A percentile compares a stretch with the other conserved stretches of the same genome.
phyloP scores from a whole-genome alignment of 208 protist genomes.

The Crithidia fasciculata region DNA sequence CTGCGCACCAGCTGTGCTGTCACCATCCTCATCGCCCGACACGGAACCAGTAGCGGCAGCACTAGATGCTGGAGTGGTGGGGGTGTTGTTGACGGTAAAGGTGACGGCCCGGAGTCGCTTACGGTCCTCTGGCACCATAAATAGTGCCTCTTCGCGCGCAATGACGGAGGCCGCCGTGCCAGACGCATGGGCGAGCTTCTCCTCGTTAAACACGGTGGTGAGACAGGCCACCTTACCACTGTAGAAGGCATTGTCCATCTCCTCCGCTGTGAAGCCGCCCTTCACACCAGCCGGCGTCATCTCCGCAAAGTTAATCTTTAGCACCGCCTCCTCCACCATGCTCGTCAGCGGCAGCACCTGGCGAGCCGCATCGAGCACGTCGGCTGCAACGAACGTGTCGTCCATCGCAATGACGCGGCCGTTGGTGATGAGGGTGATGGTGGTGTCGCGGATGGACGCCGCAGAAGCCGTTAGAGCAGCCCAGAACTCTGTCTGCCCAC shows the following conservation, averaged over 20 bases:
- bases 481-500: conserved; percentile 12
- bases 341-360: conserved; percentile 30
- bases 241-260: conserved; percentile 50
- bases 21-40: no score
- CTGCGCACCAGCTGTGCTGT: no score
- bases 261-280: conserved; percentile 26
- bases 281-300: conserved; percentile 19
- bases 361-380: conserved; percentile 35
- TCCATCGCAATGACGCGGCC: conserved; percentile 52
- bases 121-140: conserved; percentile 5
- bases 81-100: conserved; percentile 21
- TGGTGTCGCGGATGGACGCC: neutral
- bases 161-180: neutral
- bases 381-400: conserved; percentile 38
- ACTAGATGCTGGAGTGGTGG: neutral
- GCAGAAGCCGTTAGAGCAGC: neutral
- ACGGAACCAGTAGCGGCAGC: no score
- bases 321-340: conserved; percentile 27
- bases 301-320: conserved; percentile 43
- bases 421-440: conserved; percentile 42
- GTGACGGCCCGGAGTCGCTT: conserved; percentile 13
- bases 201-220: conserved; percentile 18
- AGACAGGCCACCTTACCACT: conserved; percentile 49
- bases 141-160: conserved; percentile 15
- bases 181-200: neutral